Base-by-base conservation (phyloP, 176 grass and related monocot species). In the Luzula sylvatica region DNA sequence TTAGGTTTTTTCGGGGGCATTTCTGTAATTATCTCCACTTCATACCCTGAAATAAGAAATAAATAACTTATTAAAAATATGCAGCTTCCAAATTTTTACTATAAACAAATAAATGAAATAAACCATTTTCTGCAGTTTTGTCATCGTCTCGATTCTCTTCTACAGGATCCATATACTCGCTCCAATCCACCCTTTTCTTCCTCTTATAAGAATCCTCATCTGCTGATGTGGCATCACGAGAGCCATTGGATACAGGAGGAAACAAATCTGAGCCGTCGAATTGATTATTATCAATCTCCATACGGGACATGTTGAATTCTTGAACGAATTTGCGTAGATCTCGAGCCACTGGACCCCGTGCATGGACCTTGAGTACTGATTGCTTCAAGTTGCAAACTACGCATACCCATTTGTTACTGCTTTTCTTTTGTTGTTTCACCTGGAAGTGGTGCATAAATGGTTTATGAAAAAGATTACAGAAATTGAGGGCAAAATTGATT, bases 361-460 rank as follows among this genome's bases (percentile, higher is more conserved):
- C 76, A 46, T 84, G 63, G 73, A 95, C 54, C 42, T 61, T 65
- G 43, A 74, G 63, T 47, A 81, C 66, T 38, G 83, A 87, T 76
- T 95, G 88, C 55, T 72, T 61, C 65, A 80, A 73, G 69, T 95
- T 95, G 57, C 89, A 95, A 23, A 95, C 79, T 52, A 29, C 79
- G 66, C 89, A 95, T 11, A 75, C 76, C 89, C 89, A 95, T 29
- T 81, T 95, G 72, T 69, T 75, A 75, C 23, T 72, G 56, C 79
- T 78, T 52, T 84, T 94, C 75, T 78, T 83, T 79, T 83, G 69
- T 74, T 72, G 88, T 81, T 95, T 95, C 38, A 88, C 88, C 88
- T 95, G 75, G 7, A 35, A 4, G 9, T 35, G 30, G 30, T 23
- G 20, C 13, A 24, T 24, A 15, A 8, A 38, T 5, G 20, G 20